These are phyloP conservation scores for Biscutella laevigata DNA, from an alignment of 441 rosid genomes.

Conservation along the genomic window DNA sequence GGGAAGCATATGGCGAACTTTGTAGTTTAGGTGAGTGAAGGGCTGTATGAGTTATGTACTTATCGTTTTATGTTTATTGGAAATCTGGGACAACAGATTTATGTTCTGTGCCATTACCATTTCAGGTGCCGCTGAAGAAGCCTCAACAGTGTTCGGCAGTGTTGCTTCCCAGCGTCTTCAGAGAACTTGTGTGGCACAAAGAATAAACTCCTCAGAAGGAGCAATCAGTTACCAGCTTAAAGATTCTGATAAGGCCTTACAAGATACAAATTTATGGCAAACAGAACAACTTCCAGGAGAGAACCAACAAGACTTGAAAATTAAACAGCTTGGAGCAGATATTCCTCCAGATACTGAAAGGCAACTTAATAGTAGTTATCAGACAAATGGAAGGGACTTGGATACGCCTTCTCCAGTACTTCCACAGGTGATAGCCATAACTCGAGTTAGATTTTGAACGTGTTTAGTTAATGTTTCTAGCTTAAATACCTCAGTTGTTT, in stretches of 20 bases:
- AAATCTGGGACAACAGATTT: neutral
- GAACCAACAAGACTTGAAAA: slow-evolving; percentile 23
- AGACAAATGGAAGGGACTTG: slow-evolving; percentile 30
- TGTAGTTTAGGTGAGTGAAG: slow-evolving; percentile 40
- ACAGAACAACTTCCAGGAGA: slow-evolving; percentile 28
- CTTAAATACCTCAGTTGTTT: neutral
- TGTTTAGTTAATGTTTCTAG: slow-evolving; percentile 7
- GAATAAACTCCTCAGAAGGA: slow-evolving; percentile 17
- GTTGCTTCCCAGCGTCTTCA: slow-evolving; percentile 33
- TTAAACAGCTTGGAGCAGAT: slow-evolving; percentile 29
- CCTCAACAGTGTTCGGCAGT: slow-evolving; percentile 36
- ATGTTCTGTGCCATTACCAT: slow-evolving; percentile 3
- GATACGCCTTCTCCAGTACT: slow-evolving; percentile 46
- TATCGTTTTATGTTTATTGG: neutral
- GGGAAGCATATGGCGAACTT: slow-evolving; percentile 54
- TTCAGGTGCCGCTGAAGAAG: slow-evolving; percentile 51
- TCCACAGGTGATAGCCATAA: slow-evolving; percentile 29
- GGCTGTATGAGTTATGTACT: neutral
- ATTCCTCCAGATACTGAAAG: slow-evolving; percentile 24
- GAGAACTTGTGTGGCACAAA: slow-evolving; percentile 18
- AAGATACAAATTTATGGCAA: slow-evolving; percentile 26
- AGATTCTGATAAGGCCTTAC: slow-evolving; percentile 24
- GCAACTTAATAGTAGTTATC: slow-evolving; percentile 26
- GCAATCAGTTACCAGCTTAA: slow-evolving; percentile 16
- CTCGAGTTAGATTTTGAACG: slow-evolving; percentile 1